Evolutionary conservation across 2,329 filamentous ascomycete species (phyloP).

Genomic region (Coniosporium uncinatum): DNA sequence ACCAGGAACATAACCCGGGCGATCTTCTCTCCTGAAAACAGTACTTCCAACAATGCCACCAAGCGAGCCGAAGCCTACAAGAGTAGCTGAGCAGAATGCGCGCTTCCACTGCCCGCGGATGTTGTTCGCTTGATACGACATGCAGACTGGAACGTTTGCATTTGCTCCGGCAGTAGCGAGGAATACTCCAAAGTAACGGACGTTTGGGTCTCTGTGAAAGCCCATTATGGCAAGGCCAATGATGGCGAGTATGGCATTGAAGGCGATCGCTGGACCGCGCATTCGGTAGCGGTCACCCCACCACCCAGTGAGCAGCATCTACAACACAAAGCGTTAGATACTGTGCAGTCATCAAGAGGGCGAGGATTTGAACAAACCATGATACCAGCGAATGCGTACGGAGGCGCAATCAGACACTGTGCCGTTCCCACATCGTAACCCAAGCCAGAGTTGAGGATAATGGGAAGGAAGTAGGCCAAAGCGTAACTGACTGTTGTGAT

Average conservation of each 20-base stretch:
- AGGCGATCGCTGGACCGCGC: slow-evolving; percentile 19
- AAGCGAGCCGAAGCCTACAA: slow-evolving; percentile 19
- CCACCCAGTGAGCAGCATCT: slow-evolving; percentile 12
- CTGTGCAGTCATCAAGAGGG: not conserved
- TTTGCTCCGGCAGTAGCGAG: slow-evolving; percentile 19
- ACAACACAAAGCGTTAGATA: slow-evolving; percentile 1
- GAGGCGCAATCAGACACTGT: slow-evolving; percentile 6
- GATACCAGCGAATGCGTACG: slow-evolving; percentile 41
- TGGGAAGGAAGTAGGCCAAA: slow-evolving; percentile 16
- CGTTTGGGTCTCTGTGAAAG: not conserved
- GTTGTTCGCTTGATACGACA: slow-evolving; percentile 25
- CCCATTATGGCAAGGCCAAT: slow-evolving; percentile 9
- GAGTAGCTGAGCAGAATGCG: slow-evolving; percentile 9
- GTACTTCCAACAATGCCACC: slow-evolving; percentile 17
- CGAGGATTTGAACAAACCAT: slow-evolving; percentile 42
- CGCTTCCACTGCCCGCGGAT: slow-evolving; percentile 20
- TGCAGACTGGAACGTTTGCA: slow-evolving; percentile 19
- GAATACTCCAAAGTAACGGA: slow-evolving; percentile 23
- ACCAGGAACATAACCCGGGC: slow-evolving; percentile 13
- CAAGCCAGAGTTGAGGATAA: slow-evolving; percentile 34
- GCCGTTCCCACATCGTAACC: slow-evolving; percentile 44
- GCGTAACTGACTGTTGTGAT: slow-evolving; percentile 56
- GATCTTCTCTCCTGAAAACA: slow-evolving; percentile 13
- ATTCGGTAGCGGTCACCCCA: slow-evolving; percentile 21
- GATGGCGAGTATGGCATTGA: slow-evolving; percentile 11